A percentile compares a stretch with the other conserved stretches of the same genome.
phyloP scores from a whole-genome alignment of 1,284 basidiomycete genomes.

The Paramarasmius palmivorus region DNA sequence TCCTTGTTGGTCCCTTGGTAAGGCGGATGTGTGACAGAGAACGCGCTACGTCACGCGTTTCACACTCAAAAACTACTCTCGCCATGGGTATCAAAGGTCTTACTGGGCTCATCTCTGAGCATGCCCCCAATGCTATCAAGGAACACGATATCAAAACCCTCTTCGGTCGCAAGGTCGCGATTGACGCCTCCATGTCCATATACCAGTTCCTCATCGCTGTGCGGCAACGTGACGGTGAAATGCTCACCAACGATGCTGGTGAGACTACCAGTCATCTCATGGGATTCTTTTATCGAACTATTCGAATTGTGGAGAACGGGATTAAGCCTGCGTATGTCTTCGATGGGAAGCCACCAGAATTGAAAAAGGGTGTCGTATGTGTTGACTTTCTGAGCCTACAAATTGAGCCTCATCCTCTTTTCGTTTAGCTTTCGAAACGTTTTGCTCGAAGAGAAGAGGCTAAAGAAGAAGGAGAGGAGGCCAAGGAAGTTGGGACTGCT shows the following conservation, averaged over 20 bases:
- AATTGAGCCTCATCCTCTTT: not conserved
- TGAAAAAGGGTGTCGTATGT: conserved; percentile 95
- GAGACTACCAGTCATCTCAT: conserved; percentile 98
- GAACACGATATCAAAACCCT: conserved; percentile 97
- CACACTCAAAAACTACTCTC: not conserved
- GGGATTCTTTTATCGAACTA: conserved; percentile 97
- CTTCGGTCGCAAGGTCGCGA: conserved; percentile 97
- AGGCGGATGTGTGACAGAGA: conserved; percentile 3
- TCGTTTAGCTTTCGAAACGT: conserved; percentile 82
- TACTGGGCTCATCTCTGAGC: conserved; percentile 85
- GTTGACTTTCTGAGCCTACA: not conserved
- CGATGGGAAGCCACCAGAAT: conserved; percentile 96
- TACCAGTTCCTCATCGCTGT: conserved; percentile 99
- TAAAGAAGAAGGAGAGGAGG: conserved; percentile 92
- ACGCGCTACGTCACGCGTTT: conserved; percentile 14
- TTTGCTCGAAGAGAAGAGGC: conserved; percentile 92
- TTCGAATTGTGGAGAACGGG: conserved; percentile 98
- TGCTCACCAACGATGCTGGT: conserved; percentile 94
- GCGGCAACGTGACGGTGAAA: conserved; percentile 93
- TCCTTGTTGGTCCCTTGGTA: too few species aligned
- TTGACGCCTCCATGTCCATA: conserved; percentile 96
- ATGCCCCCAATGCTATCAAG: conserved; percentile 87
- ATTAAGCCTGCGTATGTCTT: conserved; percentile 99
- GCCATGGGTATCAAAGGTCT: conserved; percentile 91
- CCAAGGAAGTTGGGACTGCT: conserved; percentile 91